These are phyloP conservation scores for Citrus maxima DNA, from an alignment of 345 rosid species.

Conservation along the genomic window DNA sequence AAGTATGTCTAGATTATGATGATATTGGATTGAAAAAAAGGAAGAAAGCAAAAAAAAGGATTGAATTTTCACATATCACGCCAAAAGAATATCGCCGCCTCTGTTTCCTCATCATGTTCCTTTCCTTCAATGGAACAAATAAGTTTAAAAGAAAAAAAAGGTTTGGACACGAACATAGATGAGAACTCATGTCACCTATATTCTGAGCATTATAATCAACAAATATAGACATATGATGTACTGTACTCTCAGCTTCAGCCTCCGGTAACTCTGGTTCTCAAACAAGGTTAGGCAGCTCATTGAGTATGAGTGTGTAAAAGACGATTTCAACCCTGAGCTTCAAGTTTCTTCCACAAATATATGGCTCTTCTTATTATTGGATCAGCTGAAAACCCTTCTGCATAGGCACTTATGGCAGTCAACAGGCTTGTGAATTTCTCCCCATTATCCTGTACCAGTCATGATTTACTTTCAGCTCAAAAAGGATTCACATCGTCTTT, in stretches of 20 bases:
- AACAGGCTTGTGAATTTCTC: slow-evolving; percentile 80
- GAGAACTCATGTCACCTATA: background rate
- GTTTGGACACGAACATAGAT: background rate
- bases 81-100: too few species aligned
- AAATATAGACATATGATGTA: background rate
- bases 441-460: slow-evolving; percentile 64
- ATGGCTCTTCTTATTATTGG: slow-evolving; percentile 61
- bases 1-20: too few species aligned
- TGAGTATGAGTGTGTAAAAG: background rate
- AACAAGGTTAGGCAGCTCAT: background rate
- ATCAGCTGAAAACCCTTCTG: slow-evolving; percentile 92
- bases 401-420: slow-evolving; percentile 73
- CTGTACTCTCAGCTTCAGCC: background rate
- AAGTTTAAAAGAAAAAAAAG: background rate
- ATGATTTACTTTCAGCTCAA: background rate
- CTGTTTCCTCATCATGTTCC: too few species aligned
- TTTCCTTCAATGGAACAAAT: too few species aligned
- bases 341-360: slow-evolving; percentile 70
- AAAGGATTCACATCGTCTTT: background rate
- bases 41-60: too few species aligned
- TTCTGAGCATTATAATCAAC: background rate
- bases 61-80: too few species aligned
- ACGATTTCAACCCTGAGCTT: slow-evolving; percentile 6
- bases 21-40: too few species aligned
- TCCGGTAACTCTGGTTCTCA: background rate